phyloP scores from a whole-genome alignment of 1,139 yeast genomes.

The Pichia sp. region DNA sequence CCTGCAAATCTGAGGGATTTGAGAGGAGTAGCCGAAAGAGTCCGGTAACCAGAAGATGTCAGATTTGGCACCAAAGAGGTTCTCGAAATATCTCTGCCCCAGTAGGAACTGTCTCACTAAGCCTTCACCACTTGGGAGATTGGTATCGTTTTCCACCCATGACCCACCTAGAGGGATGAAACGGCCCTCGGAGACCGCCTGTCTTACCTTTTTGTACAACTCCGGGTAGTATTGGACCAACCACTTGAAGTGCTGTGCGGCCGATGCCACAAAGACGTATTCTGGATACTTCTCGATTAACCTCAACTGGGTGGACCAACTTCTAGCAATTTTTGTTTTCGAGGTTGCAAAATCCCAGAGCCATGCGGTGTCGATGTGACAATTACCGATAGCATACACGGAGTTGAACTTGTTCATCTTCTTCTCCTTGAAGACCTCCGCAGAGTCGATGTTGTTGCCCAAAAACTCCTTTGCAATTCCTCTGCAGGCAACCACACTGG shows the following conservation, averaged over 20 bases:
- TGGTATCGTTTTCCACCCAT: conserved; percentile 97
- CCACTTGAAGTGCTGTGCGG: conserved; percentile 96
- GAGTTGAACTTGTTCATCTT: conserved; percentile 37
- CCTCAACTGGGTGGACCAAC: conserved; percentile 92
- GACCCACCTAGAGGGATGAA: conserved; percentile 93
- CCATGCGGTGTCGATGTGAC: conserved; percentile 98
- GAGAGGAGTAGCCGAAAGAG: conserved; percentile 94
- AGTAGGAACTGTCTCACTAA: conserved; percentile 80
- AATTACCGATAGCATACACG: conserved; percentile 85
- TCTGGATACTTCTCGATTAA: conserved; percentile 87
- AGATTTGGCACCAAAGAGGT: conserved; percentile 72
- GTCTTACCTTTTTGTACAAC: conserved; percentile 56
- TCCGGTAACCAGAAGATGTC: conserved; percentile 92
- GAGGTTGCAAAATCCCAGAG: conserved; percentile 98
- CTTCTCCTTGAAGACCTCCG: conserved; percentile 49
- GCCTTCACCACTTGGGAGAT: conserved; percentile 92
- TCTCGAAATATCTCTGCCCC: conserved; percentile 81
- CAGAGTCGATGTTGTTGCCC: conserved; percentile 61
- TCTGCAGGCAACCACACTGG: conserved; percentile 57
- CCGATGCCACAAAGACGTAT: conserved; percentile 90
- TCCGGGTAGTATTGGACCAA: conserved; percentile 80
- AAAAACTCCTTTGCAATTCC: conserved; percentile 58
- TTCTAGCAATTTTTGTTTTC: conserved; percentile 81
- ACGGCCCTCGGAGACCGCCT: conserved; percentile 65
- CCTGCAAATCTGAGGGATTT: conserved; percentile 89